Evolutionary conservation across 768 basidiomycete species (phyloP).

Genomic region (Terana coerulea): DNA sequence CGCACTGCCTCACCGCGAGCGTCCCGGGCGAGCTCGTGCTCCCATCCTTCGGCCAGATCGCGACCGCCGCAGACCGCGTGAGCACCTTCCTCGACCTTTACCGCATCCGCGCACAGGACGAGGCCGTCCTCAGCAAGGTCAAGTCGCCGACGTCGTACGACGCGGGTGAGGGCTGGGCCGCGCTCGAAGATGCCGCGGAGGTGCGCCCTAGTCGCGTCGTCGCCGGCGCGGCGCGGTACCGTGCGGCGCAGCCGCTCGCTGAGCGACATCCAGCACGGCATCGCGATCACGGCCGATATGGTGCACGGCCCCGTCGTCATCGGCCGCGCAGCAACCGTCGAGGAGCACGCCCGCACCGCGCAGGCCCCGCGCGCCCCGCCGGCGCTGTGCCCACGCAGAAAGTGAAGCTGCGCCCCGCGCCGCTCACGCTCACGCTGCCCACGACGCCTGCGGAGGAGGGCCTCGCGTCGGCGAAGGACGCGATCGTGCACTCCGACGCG

Average conservation of each 20-base stretch:
- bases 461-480: constrained; percentile 12
- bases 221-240: background rate
- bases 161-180: background rate
- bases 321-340: background rate
- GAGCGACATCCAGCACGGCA: constrained; percentile 8
- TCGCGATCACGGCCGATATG: constrained; percentile 1
- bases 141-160: constrained; percentile 12
- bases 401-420: too few relatives aligned
- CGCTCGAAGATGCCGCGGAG: background rate
- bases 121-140: constrained; percentile 5
- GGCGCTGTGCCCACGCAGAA: too few relatives aligned
- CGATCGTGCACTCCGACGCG: constrained; percentile 19
- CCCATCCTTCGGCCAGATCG: constrained; percentile 18
- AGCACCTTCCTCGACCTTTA: constrained; percentile 26
- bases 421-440: too few relatives aligned
- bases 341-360: background rate
- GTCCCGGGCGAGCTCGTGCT: constrained; percentile 18
- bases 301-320: background rate
- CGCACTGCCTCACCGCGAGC: constrained; percentile 9
- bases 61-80: constrained; percentile 14
- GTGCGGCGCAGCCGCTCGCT: constrained; percentile 22
- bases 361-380: background rate
- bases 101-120: constrained; percentile 15
- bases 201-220: background rate
- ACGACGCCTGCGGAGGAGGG: too few relatives aligned